Conservation (phyloP, 805 yeast species). For the Isabelozyma pseudorhagii region DNA sequence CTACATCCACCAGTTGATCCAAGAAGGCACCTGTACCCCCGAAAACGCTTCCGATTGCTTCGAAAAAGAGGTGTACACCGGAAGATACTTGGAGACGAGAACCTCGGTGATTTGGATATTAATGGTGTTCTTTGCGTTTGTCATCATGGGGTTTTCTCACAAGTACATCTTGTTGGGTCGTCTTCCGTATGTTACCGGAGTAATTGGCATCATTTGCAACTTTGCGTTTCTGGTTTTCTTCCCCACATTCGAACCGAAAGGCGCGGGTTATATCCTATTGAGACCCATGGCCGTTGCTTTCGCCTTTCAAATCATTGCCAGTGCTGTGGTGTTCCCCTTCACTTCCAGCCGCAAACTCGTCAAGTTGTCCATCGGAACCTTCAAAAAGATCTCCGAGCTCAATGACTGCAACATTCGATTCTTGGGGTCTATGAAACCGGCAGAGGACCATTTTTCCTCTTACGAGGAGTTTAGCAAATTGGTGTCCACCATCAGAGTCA, state of each 20-base stretch:
- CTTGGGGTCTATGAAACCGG: slow-evolving; percentile 23
- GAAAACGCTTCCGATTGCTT: slow-evolving; percentile 17
- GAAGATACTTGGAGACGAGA: slow-evolving; percentile 21
- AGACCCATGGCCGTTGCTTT: slow-evolving; percentile 23
- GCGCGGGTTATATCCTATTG: slow-evolving; percentile 13
- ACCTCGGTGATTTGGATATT: slow-evolving; percentile 19
- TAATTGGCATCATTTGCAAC: slow-evolving; percentile 17
- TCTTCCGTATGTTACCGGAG: slow-evolving; percentile 17
- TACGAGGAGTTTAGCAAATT: slow-evolving; percentile 15
- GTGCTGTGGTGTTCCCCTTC: slow-evolving; percentile 23
- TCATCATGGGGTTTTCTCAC: slow-evolving; percentile 13
- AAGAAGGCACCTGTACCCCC: slow-evolving; percentile 22
- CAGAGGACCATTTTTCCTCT: slow-evolving; percentile 18
- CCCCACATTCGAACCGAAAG: slow-evolving; percentile 24
- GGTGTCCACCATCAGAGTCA: slow-evolving; percentile 14
- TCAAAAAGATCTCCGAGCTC: slow-evolving; percentile 10
- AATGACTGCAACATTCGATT: slow-evolving; percentile 18
- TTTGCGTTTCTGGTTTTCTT: slow-evolving; percentile 21
- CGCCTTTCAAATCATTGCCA: slow-evolving; percentile 14
- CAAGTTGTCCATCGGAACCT: slow-evolving; percentile 10
- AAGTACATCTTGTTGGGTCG: slow-evolving; percentile 14
- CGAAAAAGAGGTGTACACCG: slow-evolving; percentile 16
- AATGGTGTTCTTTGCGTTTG: slow-evolving; percentile 8
- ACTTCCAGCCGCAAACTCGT: slow-evolving; percentile 21
- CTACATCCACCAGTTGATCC: slow-evolving; percentile 12